These are phyloP conservation scores for Chlorencoelia australis DNA, from an alignment of 2,329 filamentous ascomycete genomes.

Conservation along the genomic window DNA sequence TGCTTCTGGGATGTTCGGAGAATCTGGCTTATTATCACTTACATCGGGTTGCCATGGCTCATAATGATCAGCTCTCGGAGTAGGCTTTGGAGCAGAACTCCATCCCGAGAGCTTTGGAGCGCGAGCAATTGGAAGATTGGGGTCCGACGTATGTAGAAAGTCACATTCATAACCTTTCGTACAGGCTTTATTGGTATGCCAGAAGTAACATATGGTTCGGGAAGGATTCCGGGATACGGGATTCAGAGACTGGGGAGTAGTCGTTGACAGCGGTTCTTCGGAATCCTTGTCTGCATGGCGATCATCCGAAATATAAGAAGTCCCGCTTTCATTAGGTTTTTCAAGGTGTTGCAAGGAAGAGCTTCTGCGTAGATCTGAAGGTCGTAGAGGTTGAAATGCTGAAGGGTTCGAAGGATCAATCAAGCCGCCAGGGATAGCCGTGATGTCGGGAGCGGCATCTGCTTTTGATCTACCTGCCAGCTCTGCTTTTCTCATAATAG, in stretches of 20 bases:
- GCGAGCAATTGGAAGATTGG: background rate
- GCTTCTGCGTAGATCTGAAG: conserved; percentile 9
- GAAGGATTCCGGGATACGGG: too few relatives aligned
- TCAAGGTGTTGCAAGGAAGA: background rate
- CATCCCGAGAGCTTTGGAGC: background rate
- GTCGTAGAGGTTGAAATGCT: conserved; percentile 10
- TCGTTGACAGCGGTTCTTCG: too few relatives aligned
- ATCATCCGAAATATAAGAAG: too few relatives aligned
- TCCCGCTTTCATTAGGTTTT: too few relatives aligned
- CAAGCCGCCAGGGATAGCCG: conserved; percentile 20
- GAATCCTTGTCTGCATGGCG: too few relatives aligned
- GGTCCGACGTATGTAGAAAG: background rate
- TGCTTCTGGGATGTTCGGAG: background rate
- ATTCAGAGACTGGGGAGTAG: too few relatives aligned
- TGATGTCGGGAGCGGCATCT: conserved; percentile 32
- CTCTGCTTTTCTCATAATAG: conserved; percentile 32
- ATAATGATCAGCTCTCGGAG: background rate
- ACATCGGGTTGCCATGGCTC: background rate
- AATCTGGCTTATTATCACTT: background rate
- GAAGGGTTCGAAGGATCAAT: conserved; percentile 15
- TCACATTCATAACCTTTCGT: background rate
- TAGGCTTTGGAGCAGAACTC: background rate
- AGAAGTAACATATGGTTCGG: conserved; percentile 12
- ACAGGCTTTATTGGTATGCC: conserved; percentile 3
- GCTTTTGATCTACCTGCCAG: conserved; percentile 34